Percentiles rank a stretch among this genome's conserved stretches.
These are phyloP conservation scores for Trypanosoma theileri DNA, from an alignment of 208 protist species.

Conservation along the genomic window DNA sequence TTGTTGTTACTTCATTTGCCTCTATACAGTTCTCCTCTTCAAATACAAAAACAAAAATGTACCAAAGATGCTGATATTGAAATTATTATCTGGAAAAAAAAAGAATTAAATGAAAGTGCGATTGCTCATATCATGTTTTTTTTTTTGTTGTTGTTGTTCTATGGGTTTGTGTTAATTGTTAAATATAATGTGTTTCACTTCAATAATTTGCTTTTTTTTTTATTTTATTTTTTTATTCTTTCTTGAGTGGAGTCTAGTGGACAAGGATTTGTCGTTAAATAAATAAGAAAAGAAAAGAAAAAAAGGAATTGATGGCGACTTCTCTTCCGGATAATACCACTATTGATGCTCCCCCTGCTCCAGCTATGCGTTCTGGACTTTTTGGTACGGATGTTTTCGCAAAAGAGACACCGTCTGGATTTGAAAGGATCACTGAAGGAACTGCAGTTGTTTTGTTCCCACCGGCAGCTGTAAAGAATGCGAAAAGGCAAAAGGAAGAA, in stretches of 20 bases:
- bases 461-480: constrained; percentile 38
- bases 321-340: neutral
- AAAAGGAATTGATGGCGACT: too few species aligned
- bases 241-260: too few species aligned
- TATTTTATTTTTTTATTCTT: constrained; percentile 12
- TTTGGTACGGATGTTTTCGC: constrained; percentile 59
- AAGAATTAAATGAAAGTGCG: neutral
- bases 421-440: constrained; percentile 74
- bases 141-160: constrained; percentile 7
- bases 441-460: constrained; percentile 79
- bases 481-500: neutral
- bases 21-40: too few species aligned
- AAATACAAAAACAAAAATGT: neutral
- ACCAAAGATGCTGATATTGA: too few species aligned
- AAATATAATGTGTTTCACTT: neutral
- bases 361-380: constrained; percentile 51
- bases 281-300: neutral
- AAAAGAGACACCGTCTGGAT: constrained; percentile 57
- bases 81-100: too few species aligned
- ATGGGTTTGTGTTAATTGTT: neutral
- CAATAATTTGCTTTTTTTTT: constrained; percentile 9
- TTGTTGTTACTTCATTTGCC: neutral
- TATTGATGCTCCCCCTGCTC: neutral
- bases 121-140: constrained; percentile 8
- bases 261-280: neutral